Percentiles rank a stretch among this genome's conserved stretches.
These are phyloP conservation scores for Ulmus americana DNA, from an alignment of 331 rosid species.

Conservation along the genomic window DNA sequence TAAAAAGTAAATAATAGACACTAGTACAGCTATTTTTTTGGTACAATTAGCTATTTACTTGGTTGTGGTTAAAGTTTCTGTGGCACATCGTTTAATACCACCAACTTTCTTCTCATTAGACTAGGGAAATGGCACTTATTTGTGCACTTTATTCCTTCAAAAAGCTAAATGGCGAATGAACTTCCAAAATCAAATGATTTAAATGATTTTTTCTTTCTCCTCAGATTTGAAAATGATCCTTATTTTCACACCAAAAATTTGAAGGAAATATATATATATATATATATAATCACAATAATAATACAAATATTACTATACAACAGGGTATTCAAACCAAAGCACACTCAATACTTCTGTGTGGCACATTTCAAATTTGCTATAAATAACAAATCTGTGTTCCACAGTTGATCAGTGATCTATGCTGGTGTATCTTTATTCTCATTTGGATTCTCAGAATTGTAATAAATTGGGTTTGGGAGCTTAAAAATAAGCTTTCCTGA, in stretches of 20 bases:
- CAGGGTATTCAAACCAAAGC: neutral
- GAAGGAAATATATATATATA: no score
- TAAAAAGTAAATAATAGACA: no score
- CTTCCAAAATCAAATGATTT: no score
- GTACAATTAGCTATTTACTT: neutral
- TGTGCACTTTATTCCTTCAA: no score
- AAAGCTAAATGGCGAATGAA: no score
- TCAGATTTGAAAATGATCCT: no score
- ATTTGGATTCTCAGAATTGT: conserved; percentile 30
- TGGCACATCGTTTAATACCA: no score
- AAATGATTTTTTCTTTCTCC: no score
- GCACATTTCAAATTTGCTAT: neutral
- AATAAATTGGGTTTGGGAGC: conserved; percentile 50
- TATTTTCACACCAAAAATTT: no score
- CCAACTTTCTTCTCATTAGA: neutral
- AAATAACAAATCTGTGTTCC: neutral
- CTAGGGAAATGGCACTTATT: no score
- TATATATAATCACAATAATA: neutral
- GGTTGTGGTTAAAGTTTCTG: neutral
- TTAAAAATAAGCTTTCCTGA: conserved; percentile 36
- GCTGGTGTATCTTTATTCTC: conserved; percentile 16
- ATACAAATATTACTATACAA: neutral
- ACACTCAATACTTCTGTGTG: neutral
- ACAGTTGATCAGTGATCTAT: neutral
- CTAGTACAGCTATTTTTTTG: neutral